Percentiles rank a stretch among this genome's conserved stretches.
phyloP scores from a whole-genome alignment of 495 filamentous ascomycete genomes.

The Entonaema liquescens region DNA sequence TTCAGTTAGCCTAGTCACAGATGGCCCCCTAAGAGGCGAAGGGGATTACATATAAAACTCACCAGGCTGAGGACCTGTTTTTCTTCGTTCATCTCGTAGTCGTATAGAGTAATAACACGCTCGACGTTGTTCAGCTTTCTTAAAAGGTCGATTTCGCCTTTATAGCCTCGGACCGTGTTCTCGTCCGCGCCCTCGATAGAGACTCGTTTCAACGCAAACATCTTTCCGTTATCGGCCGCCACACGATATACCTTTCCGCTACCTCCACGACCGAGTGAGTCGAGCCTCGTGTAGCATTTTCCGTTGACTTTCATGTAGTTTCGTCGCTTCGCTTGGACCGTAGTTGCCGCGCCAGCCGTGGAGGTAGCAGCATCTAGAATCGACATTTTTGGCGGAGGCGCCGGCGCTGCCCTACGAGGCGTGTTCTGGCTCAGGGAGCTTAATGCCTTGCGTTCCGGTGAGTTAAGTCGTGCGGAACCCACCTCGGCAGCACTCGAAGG shows the following conservation, averaged over 20 bases:
- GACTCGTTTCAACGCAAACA: slow-evolving; percentile 92
- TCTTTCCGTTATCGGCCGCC: slow-evolving; percentile 94
- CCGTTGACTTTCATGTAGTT: slow-evolving; percentile 87
- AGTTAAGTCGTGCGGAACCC: slow-evolving; percentile 44
- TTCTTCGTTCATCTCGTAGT: slow-evolving; percentile 90
- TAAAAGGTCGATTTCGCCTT: slow-evolving; percentile 95
- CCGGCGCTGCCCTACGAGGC: slow-evolving; percentile 78
- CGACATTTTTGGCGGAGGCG: slow-evolving; percentile 92
- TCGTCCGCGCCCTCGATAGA: slow-evolving; percentile 91
- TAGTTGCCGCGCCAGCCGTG: slow-evolving; percentile 78
- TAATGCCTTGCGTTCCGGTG: slow-evolving; percentile 74
- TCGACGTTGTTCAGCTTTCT: slow-evolving; percentile 83
- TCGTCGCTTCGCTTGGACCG: slow-evolving; percentile 77
- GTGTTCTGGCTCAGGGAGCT: slow-evolving; percentile 81
- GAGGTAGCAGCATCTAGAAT: slow-evolving; percentile 91
- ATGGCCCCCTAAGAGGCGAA: not conserved
- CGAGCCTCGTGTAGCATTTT: slow-evolving; percentile 86
- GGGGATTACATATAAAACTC: slow-evolving; percentile 44
- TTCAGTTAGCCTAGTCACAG: slow-evolving; percentile 14
- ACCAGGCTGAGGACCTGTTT: slow-evolving; percentile 86
- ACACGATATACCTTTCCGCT: slow-evolving; percentile 95
- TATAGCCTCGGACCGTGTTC: slow-evolving; percentile 82
- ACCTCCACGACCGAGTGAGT: slow-evolving; percentile 89
- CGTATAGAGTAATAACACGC: slow-evolving; percentile 86
- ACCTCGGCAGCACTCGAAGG: slow-evolving; percentile 47